Conservation (phyloP, 805 yeast species). For the Ogataea neopini region DNA sequence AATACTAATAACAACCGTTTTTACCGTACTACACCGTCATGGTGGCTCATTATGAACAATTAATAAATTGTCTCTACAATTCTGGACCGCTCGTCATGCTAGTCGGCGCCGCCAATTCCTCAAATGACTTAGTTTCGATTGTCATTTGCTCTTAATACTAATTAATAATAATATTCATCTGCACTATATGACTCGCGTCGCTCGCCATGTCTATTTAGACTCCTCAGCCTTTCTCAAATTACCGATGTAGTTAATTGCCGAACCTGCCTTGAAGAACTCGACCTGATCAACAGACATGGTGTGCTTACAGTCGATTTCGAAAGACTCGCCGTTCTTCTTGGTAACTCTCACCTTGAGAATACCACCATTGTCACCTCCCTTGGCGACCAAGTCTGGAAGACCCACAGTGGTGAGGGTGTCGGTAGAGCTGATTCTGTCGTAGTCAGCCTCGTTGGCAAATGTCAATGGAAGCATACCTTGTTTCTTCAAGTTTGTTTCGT, state of each 20-base stretch:
- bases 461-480: conserved; percentile 97
- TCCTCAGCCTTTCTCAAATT: conserved; percentile 25
- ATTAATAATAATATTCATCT: too few species aligned
- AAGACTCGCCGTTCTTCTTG: conserved; percentile 68
- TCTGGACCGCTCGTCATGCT: too few species aligned
- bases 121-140: too few species aligned
- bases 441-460: conserved; percentile 86
- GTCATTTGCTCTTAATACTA: too few species aligned
- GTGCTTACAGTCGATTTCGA: conserved; percentile 78
- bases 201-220: not conserved
- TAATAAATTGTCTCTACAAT: too few species aligned
- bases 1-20: too few species aligned
- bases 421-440: conserved; percentile 75
- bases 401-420: conserved; percentile 78
- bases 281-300: conserved; percentile 97
- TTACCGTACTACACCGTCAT: too few species aligned
- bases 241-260: conserved; percentile 86
- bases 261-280: conserved; percentile 95
- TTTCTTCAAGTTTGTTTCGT: conserved; percentile 95
- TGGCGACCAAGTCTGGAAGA: conserved; percentile 71
- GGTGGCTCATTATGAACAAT: too few species aligned
- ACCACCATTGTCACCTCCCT: conserved; percentile 89
- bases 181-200: too few species aligned
- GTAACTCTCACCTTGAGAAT: conserved; percentile 67
- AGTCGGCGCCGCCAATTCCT: too few species aligned